Evolutionary conservation across 2,329 filamentous ascomycete genomes (phyloP).

Genomic region (Diplodia seriata): DNA sequence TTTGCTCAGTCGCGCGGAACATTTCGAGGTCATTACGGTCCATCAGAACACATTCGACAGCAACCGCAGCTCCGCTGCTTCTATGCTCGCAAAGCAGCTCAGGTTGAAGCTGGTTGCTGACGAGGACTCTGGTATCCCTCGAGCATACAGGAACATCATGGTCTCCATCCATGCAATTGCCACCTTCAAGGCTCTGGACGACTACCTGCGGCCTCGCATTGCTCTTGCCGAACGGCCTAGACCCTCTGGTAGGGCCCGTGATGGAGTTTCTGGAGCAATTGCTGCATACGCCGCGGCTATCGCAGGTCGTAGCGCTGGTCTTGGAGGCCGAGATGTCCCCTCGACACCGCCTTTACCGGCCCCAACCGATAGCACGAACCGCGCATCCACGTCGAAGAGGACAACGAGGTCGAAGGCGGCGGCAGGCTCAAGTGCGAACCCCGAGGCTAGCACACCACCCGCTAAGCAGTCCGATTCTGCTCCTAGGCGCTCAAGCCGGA

Average conservation of each 20-base stretch:
- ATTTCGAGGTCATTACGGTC: constrained; percentile 96
- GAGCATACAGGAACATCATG: constrained; percentile 90
- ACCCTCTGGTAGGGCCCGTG: constrained; percentile 61
- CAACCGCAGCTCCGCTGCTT: constrained; percentile 87
- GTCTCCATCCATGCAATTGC: constrained; percentile 98
- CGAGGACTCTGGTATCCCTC: constrained; percentile 87
- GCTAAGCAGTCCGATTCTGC: constrained; percentile 59
- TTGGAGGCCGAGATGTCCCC: constrained; percentile 42
- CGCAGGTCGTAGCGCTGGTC: constrained; percentile 58
- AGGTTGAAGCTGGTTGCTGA: constrained; percentile 87
- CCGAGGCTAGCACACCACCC: constrained; percentile 54
- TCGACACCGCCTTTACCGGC: constrained; percentile 46
- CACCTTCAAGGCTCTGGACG: constrained; percentile 94
- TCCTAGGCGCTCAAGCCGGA: constrained; percentile 69
- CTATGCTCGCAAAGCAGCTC: constrained; percentile 96
- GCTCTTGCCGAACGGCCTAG: constrained; percentile 77
- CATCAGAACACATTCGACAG: constrained; percentile 91
- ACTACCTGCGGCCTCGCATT: constrained; percentile 92
- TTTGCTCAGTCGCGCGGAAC: constrained; percentile 91
- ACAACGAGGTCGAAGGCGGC: constrained; percentile 43
- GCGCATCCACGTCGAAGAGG: constrained; percentile 42
- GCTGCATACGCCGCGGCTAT: constrained; percentile 79
- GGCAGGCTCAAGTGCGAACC: constrained; percentile 55
- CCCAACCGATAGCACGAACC: constrained; percentile 43
- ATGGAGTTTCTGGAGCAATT: constrained; percentile 70